Evolutionary conservation across 1,139 yeast genomes (phyloP), one percentile per base, ranked within the genome.

Genomic region (Suhomyces chickasaworum): DNA sequence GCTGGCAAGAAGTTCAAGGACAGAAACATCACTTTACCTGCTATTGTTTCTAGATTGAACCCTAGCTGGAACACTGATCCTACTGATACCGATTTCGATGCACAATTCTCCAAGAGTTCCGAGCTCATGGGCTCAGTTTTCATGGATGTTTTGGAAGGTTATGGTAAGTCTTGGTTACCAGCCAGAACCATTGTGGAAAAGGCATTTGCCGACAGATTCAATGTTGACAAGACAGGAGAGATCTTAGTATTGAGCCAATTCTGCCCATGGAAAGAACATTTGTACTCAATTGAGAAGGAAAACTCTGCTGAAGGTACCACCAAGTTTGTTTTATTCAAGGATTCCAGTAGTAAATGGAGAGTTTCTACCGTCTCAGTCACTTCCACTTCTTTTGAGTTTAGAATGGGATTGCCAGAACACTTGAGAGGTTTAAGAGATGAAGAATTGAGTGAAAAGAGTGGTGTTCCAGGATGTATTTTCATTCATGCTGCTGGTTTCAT

Each of bases 401-500:
- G 99, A 69, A 78, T 80, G 64, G 88, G 97, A 18, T 77, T 93
- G 53, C 97, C 97, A 20, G 95, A 87, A 65, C 77, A 82, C 30
- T 88, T 96, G 90, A 81, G 99, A 73, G 99, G 99, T 25, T 72
- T 91, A 42, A 82, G 99, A 62, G 99, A 93, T 63, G 91, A 86
- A 29, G 87, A 76, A 37, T 77, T 93, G 58, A 81, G 87, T 53
- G 74, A 83, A 53, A 71, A 78, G 56, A 73, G 90, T 32, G 97
- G 96, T 16, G 80, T 93, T 48, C 83, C 81, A 17, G 97, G 89
- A 3, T 88, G 97, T 63, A 83, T 91, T 27, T 93, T 93, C 64
- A 83, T 95, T 47, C 99, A 93, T 59, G 97, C 98, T 37, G 89
- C 96, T 39, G 99, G 99, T 0, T 93, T 93, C 69, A 93, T 93